Base-by-base conservation (phyloP, 1,139 yeast species). In the Candida buenavistaensis region DNA sequence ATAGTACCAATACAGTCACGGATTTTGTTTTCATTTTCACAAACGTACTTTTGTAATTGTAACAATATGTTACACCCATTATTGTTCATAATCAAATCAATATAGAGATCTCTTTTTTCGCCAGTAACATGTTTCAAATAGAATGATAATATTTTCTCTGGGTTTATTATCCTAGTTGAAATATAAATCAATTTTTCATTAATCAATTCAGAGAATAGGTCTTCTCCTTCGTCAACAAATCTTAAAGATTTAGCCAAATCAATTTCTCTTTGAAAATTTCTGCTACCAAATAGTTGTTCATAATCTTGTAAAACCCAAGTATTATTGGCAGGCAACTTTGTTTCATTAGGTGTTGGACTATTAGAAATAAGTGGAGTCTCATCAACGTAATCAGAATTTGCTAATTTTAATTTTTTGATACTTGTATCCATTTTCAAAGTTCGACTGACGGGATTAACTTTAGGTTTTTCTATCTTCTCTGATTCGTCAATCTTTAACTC, bases 21-120 rank as follows among this genome's bases (percentile, higher is more conserved):
- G 11, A 38, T 12, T 13, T 23, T 13, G 1, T 8, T 14, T 21
- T 22, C 33, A 34, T 38, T 23, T 12, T 33, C 30, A 12, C 23
- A 14, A 22, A 44, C 38, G 26, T 32, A 40, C 14, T 37, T 40
- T 29, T 42, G 26, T 26, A 44, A 27, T 32, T 44, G 47, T 23
- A 40, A 38, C 10, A 44, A 35, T 6, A 44, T 40, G 26, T 35
- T 44, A 26, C 39, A 40, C 3, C 47, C 47, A 26, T 26, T 40
- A 22, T 44, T 42, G 25, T 39, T 42, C 35, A 44, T 33, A n/a
- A 44, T 34, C 29, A 44, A 40, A 35, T 44, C 47, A 35, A 44
- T 39, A 25, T 37, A 44, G 22, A 44, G 22, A 22, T 36, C 35
- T 15, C 28, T 32, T 16, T 33, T 38, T 4, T 5, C 12, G 3